phyloP scores from a whole-genome alignment of 805 yeast species.

The Metschnikowia chrysomelidarum region DNA sequence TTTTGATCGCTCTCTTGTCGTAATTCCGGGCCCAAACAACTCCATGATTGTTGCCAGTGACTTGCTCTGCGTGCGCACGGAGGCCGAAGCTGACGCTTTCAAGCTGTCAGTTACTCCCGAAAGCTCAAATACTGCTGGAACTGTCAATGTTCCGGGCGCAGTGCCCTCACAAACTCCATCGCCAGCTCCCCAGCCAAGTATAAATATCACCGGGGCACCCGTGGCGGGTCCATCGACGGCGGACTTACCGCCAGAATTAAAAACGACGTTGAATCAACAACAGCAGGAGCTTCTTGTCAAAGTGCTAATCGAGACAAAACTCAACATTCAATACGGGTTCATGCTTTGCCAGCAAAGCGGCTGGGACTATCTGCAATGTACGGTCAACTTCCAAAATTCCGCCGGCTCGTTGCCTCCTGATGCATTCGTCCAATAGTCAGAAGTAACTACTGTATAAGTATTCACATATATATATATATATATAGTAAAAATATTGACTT shows the following conservation, averaged over 20 bases:
- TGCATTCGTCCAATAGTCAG: conserved; percentile 25
- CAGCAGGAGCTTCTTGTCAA: conserved; percentile 67
- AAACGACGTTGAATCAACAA: conserved; percentile 45
- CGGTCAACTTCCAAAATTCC: conserved; percentile 67
- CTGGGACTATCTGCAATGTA: conserved; percentile 74
- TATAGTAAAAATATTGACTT: too few species aligned
- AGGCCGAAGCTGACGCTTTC: conserved; percentile 16
- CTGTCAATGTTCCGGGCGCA: conserved; percentile 15
- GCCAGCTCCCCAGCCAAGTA: conserved; percentile 6
- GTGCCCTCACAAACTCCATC: conserved; percentile 13
- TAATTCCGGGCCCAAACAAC: conserved; percentile 67
- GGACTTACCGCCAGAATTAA: conserved; percentile 56
- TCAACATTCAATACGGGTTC: conserved; percentile 74
- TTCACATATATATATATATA: neutral
- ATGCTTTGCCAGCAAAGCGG: conserved; percentile 86
- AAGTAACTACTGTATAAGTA: neutral
- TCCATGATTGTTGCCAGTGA: conserved; percentile 86
- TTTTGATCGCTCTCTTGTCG: conserved; percentile 83
- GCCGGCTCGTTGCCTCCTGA: conserved; percentile 47
- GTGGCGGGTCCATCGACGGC: conserved; percentile 23
- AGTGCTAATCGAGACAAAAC: conserved; percentile 67
- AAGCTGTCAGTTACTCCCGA: conserved; percentile 17
- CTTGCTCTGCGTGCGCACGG: conserved; percentile 52
- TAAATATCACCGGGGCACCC: conserved; percentile 1
- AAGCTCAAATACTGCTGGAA: conserved; percentile 11